Base-by-base conservation (phyloP, 768 basidiomycete species). In the Amanita jacksonii region DNA sequence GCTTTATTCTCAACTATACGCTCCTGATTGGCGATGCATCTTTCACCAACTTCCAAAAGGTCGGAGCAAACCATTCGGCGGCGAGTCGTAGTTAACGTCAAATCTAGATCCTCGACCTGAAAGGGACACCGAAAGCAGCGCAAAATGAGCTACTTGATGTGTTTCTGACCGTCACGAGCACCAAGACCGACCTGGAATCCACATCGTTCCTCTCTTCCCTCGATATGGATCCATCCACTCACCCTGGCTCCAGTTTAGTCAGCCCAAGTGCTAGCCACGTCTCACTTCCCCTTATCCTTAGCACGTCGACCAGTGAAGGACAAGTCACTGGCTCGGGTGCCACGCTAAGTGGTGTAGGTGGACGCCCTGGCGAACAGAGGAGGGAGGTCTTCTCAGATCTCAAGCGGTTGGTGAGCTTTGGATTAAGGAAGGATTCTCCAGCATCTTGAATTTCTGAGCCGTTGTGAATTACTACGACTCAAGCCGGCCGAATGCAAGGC, bases 21-120 rank as follows among this genome's bases (percentile, higher is more conserved):
- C 72, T 97, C 19, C 73, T 97, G 45, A 87, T 99, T 49, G 89
- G 89, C 18, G 94, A 97, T 62, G 82, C 85, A 4, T 93, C 92
- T 2, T 93, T 93, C 62, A 85, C 84, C 23, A 98, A 98, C 63
- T 99, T 99, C 69, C 96, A 98, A 68, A 99, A 99, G 79, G 91
- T 85, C 25, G 30, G 38, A 19, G 34, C 36, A 19, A 22, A 15
- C 22, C 22, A 15, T 15, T 18, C 23, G 27, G 13, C 18, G 5
- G 20, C 13, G 15, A 6, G 12, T 30, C 12, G 18, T 24, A 16
- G 16, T 24, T 19, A 18, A 28, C 15, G 30, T 18, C 27, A 25
- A 25, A 8, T 28, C 4, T 48, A 96, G 92, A 88, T 97, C 43
- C 73, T 97, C 13, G 93, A 97, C 61, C 72, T 97, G 38, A 96